A percentile compares a stretch with the other conserved stretches of the same genome.
These are phyloP conservation scores for Quercus engelmannii DNA, from an alignment of 306 rosid species.

Conservation along the genomic window DNA sequence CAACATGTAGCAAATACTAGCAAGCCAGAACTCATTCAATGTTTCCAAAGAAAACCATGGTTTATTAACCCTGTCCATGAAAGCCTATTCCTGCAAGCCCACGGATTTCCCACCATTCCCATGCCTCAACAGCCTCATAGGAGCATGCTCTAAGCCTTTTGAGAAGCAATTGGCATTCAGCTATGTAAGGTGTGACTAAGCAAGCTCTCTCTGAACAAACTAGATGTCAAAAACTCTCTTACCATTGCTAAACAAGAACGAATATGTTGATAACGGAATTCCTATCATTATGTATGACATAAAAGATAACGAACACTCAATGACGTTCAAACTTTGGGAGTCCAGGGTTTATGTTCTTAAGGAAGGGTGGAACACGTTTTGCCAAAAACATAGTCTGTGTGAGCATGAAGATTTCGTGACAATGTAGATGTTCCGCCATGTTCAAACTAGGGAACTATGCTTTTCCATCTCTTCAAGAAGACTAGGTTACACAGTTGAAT, in stretches of 20 bases:
- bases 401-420: too few species aligned
- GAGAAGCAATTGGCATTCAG: not conserved
- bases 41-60: not conserved
- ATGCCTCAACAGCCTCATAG: not conserved
- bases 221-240: not conserved
- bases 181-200: not conserved
- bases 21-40: not conserved
- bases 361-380: too few species aligned
- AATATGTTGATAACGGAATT: too few species aligned
- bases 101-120: not conserved
- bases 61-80: too few species aligned
- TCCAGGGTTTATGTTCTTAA: too few species aligned
- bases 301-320: too few species aligned
- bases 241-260: not conserved
- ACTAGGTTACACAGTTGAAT: not conserved
- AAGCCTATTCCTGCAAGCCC: not conserved
- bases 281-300: too few species aligned
- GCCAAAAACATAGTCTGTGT: too few species aligned
- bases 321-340: too few species aligned
- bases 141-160: not conserved
- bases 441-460: too few species aligned
- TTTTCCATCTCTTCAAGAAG: too few species aligned
- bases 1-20: too few species aligned
- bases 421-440: fast-evolving
- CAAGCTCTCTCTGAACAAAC: not conserved